phyloP scores from a whole-genome alignment of 192 early-diverging fungal species.

The Cladochytrium replicatum region DNA sequence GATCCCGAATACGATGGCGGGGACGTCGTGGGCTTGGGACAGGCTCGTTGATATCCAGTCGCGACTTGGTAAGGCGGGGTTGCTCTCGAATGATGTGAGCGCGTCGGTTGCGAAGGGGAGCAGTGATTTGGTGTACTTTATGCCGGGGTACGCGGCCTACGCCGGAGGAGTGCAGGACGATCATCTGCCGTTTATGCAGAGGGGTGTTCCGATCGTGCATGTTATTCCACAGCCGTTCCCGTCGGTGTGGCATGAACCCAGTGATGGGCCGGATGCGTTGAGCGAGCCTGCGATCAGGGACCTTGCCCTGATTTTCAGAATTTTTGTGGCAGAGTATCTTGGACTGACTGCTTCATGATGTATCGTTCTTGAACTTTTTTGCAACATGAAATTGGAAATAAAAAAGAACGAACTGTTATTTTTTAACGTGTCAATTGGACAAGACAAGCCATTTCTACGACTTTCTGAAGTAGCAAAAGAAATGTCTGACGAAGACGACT shows the following conservation, averaged over 20 bases:
- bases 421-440: no score
- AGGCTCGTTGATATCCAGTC: constrained; percentile 58
- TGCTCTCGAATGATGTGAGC: constrained; percentile 9
- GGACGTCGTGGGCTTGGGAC: constrained; percentile 60
- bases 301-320: constrained; percentile 63
- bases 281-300: constrained; percentile 56
- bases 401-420: no score
- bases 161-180: constrained; percentile 64
- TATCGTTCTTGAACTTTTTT: no score
- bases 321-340: constrained; percentile 68
- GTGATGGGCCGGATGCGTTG: constrained; percentile 66
- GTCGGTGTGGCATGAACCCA: constrained; percentile 68
- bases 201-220: constrained; percentile 78
- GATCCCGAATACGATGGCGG: constrained; percentile 52
- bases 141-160: constrained; percentile 17
- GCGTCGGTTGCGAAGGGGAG: neutral
- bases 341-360: no score
- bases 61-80: constrained; percentile 33
- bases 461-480: no score
- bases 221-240: constrained; percentile 83
- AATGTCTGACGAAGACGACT: no score
- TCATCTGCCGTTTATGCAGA: constrained; percentile 73
- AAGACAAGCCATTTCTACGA: no score
- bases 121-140: constrained; percentile 18
- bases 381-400: neutral